Evolutionary conservation across 371 early-diverging fungal species (phyloP), one percentile per base, ranked within the genome.

Genomic region (Mortierella sp.): DNA sequence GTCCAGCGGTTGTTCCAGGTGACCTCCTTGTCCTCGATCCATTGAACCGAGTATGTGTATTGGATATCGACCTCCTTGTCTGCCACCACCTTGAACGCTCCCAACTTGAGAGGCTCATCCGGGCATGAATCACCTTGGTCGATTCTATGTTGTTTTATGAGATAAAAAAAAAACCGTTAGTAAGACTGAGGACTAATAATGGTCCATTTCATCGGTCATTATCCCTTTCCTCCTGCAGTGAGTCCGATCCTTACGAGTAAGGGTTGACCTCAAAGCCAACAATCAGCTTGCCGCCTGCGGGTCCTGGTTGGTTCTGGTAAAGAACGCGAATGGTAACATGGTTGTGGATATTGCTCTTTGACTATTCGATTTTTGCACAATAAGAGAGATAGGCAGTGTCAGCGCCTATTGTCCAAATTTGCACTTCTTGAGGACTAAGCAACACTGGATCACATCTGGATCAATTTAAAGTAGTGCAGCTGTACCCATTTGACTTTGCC

Each of bases 221-320:
- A 19, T 34, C 28, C n/a, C 28, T 14, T 54, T 50, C 21, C 19
- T 57, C 31, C 31, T 26, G 58, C 28, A 28, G 8, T 19, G 38
- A 63, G 31, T n/a, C 45, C 4, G 68, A 42, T 24, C 78, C 89
- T 80, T 89, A 90, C 90, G 92, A 92, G 72, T 84, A 81, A 21
- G 94, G 93, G 50, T 89, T 88, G 44, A 92, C 92, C 84, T 93
- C 93, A 65, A 94, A 92, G 11, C 93, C 94, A n/a, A 92, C 92
- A 71, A 94, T 92, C 44, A 88, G 81, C 45, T 77, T 88, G 28
- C 87, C 87, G n/a, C 83, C 87, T 11, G 84, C 75, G 7, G 84
- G 76, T 8, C 84, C 74, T 55, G 78, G 81, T 34, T 75, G 81
- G n/a, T 74, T 83, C 75, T 92, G 91, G 73, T 93, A 94, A 50